These are phyloP conservation scores for Candida suzukii DNA, from an alignment of 805 yeast genomes.

Conservation along the genomic window DNA sequence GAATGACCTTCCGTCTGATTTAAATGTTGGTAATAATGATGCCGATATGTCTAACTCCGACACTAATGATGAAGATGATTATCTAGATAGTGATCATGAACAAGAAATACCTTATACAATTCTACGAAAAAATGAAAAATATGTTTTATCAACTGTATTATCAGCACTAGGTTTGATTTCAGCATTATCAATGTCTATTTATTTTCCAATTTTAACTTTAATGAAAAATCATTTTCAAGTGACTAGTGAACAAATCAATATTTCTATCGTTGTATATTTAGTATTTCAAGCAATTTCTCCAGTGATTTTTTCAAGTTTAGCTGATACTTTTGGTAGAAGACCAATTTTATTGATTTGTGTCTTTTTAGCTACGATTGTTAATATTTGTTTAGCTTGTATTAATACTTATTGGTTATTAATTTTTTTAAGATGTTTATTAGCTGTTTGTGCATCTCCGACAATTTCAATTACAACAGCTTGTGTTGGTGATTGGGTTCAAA, in stretches of 20 bases:
- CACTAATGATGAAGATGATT: no score
- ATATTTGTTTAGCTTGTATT: conserved; percentile 58
- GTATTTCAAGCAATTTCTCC: conserved; percentile 76
- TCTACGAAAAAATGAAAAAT: conserved; percentile 33
- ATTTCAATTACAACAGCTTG: conserved; percentile 65
- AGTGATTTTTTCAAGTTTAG: conserved; percentile 55
- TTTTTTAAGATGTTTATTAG: conserved; percentile 64
- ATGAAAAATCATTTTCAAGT: conserved; percentile 49
- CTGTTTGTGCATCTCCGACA: conserved; percentile 70
- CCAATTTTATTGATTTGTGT: conserved; percentile 55
- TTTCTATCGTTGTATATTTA: conserved; percentile 72
- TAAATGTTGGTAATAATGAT: no score
- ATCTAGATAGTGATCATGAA: no score
- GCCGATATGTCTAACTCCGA: no score
- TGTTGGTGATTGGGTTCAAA: conserved; percentile 65
- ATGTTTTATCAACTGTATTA: conserved; percentile 31
- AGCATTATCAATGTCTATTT: conserved; percentile 67
- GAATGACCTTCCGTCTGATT: no score
- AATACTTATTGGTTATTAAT: conserved; percentile 54
- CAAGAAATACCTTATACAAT: conserved; percentile 36
- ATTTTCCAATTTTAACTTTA: conserved; percentile 67
- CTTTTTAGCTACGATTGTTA: conserved; percentile 48
- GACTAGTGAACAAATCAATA: conserved; percentile 50
- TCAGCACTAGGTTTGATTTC: conserved; percentile 57
- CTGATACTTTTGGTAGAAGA: conserved; percentile 69